Evolutionary conservation across 768 basidiomycete genomes (phyloP).

Genomic region (Leccinum imitatum): DNA sequence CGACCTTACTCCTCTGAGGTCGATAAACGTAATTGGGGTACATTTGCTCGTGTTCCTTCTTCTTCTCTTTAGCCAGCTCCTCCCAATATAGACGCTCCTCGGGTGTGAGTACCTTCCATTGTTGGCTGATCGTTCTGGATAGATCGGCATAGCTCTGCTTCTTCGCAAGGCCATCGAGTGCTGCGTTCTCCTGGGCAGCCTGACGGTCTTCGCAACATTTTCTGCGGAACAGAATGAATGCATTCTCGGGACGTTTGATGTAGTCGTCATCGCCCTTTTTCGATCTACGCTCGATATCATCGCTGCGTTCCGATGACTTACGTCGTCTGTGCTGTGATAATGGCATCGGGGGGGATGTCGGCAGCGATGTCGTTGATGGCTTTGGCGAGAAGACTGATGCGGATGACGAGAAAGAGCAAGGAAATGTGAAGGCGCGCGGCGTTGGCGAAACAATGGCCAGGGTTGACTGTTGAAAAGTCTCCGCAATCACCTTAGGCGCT

Average conservation of each 20-base stretch:
- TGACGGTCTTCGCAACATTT: conserved; percentile 75
- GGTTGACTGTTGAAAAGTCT: conserved; percentile 45
- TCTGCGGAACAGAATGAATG: conserved; percentile 81
- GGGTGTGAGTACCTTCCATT: conserved; percentile 67
- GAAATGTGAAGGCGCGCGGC: conserved; percentile 51
- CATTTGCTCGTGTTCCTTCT: conserved; percentile 73
- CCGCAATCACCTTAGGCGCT: conserved; percentile 78
- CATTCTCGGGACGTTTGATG: conserved; percentile 81
- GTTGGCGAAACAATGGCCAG: conserved; percentile 59
- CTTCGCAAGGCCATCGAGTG: conserved; percentile 46
- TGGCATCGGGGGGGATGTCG: conserved; percentile 33
- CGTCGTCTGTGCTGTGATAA: conserved; percentile 45
- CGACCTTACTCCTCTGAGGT: conserved; percentile 58
- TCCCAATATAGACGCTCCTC: conserved; percentile 77
- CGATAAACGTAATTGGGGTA: conserved; percentile 81
- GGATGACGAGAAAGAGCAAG: conserved; percentile 37
- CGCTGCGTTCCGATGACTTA: conserved; percentile 48
- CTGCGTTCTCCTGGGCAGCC: conserved; percentile 48
- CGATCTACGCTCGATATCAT: conserved; percentile 45
- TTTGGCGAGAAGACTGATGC: conserved; percentile 42
- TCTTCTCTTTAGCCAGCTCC: conserved; percentile 72
- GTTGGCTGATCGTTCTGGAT: conserved; percentile 78
- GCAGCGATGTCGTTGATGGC: conserved; percentile 31
- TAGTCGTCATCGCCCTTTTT: conserved; percentile 79
- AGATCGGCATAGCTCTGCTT: conserved; percentile 77